Conservation (phyloP, 495 filamentous ascomycete genomes). For the Penicillium dipodomyicola region DNA sequence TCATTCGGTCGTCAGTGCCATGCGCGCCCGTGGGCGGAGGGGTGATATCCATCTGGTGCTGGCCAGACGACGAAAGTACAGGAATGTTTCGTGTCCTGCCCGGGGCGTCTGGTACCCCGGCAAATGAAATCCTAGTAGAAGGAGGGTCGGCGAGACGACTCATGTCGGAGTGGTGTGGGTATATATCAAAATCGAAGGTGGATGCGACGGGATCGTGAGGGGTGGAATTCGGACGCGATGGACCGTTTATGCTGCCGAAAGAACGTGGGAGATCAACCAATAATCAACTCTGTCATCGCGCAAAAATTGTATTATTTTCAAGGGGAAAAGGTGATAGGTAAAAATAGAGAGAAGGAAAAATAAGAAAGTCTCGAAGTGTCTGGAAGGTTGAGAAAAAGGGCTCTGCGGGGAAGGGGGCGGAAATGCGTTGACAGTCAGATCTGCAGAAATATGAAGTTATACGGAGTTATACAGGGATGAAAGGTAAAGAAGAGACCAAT, state of each 20-base stretch:
- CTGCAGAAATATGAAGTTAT: constrained; percentile 14
- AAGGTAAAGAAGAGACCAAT: constrained; percentile 5
- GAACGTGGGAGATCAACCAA: constrained; percentile 43
- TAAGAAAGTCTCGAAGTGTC: constrained; percentile 6
- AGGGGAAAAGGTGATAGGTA: constrained; percentile 22
- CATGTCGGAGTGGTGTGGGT: constrained; percentile 32
- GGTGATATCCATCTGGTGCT: constrained; percentile 51
- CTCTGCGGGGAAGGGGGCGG: constrained; percentile 26
- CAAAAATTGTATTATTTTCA: constrained; percentile 6
- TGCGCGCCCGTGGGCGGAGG: constrained; percentile 45
- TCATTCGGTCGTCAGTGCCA: constrained; percentile 48
- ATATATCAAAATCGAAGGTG: constrained; percentile 3
- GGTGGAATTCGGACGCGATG: constrained; percentile 20
- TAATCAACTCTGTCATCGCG: constrained; percentile 36
- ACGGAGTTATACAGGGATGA: constrained; percentile 6
- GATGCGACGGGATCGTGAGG: constrained; percentile 12
- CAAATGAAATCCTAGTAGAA: constrained; percentile 36
- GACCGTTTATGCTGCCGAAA: constrained; percentile 28
- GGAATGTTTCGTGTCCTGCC: constrained; percentile 46
- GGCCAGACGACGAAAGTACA: constrained; percentile 44
- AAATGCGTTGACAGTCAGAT: constrained; percentile 22
- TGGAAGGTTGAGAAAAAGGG: neutral
- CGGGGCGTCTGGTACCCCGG: constrained; percentile 38
- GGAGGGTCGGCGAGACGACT: constrained; percentile 46
- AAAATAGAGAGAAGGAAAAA: constrained; percentile 19